A percentile compares a stretch with the other conserved stretches of the same genome.
phyloP scores from a whole-genome alignment of 257 asterid species.

The Solanum peruvianum region DNA sequence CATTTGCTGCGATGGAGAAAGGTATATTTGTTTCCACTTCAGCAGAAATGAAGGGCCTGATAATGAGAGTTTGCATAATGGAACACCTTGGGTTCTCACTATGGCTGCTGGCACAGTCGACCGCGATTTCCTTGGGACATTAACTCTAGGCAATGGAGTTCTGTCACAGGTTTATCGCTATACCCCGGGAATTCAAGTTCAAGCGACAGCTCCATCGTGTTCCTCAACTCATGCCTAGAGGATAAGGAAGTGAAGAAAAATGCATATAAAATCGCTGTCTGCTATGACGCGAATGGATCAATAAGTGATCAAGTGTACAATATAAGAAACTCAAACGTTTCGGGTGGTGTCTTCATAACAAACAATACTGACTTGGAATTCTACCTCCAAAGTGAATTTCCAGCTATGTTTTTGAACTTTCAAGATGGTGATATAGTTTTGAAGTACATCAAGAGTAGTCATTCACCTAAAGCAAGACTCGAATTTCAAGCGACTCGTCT shows the following conservation, averaged over 20 bases:
- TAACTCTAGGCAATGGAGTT: slow-evolving; percentile 38
- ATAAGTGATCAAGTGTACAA: slow-evolving; percentile 28
- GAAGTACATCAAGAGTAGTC: slow-evolving; percentile 23
- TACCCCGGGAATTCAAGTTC: slow-evolving; percentile 38
- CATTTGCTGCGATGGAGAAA: slow-evolving; percentile 69
- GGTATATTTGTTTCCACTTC: slow-evolving; percentile 69
- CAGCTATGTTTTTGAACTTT: slow-evolving; percentile 26
- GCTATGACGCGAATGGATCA: slow-evolving; percentile 30
- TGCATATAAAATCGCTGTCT: slow-evolving; percentile 24
- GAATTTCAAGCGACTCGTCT: slow-evolving; percentile 29
- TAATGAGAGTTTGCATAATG: slow-evolving; percentile 31
- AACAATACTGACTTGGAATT: slow-evolving; percentile 24
- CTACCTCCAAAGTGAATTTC: slow-evolving; percentile 24
- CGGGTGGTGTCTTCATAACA: slow-evolving; percentile 46
- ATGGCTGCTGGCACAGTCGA: slow-evolving; percentile 69
- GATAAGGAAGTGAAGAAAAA: slow-evolving; percentile 7
- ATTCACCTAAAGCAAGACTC: slow-evolving; percentile 30
- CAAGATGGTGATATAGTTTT: slow-evolving; percentile 32
- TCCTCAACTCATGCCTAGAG: slow-evolving; percentile 11
- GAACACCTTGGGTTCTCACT: slow-evolving; percentile 66
- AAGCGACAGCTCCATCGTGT: slow-evolving; percentile 11
- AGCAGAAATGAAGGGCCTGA: slow-evolving; percentile 53
- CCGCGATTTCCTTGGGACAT: slow-evolving; percentile 31
- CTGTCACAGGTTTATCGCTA: slow-evolving; percentile 36
- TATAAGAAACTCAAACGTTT: slow-evolving; percentile 10